phyloP scores from a whole-genome alignment of 1,284 basidiomycete species.

The Thecaphora thlaspeos region DNA sequence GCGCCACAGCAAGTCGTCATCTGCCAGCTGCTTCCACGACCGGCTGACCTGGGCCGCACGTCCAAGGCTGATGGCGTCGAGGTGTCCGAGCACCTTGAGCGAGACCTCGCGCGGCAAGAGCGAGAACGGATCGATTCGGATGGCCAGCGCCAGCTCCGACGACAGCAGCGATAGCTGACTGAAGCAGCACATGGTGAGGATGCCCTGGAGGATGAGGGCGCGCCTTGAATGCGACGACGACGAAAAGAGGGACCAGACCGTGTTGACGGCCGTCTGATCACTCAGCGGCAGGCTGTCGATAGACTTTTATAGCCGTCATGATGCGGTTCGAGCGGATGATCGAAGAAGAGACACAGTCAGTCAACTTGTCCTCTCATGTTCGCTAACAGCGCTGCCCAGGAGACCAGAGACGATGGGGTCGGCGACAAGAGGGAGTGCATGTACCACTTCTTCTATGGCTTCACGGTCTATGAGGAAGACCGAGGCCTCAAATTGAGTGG shows the following conservation, averaged over 20 bases:
- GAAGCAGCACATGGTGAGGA: slow-evolving; percentile 99
- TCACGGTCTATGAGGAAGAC: slow-evolving; percentile 38
- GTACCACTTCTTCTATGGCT: slow-evolving; percentile 49
- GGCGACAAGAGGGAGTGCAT: slow-evolving; percentile 10
- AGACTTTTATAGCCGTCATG: no score
- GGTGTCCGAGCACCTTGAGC: slow-evolving; percentile 83
- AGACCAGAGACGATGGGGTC: no score
- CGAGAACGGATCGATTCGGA: slow-evolving; percentile 84
- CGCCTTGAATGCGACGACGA: slow-evolving; percentile 86
- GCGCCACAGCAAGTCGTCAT: slow-evolving; percentile 94
- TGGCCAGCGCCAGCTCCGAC: slow-evolving; percentile 84
- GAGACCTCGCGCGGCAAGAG: slow-evolving; percentile 87
- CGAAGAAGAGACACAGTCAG: no score
- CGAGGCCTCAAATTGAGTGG: slow-evolving; percentile 55
- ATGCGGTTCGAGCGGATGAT: neutral
- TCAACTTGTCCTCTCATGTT: no score
- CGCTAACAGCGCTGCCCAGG: no score
- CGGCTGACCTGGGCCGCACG: slow-evolving; percentile 90
- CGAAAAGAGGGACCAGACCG: slow-evolving; percentile 95
- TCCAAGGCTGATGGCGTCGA: slow-evolving; percentile 93
- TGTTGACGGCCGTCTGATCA: slow-evolving; percentile 85
- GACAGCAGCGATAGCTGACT: slow-evolving; percentile 95
- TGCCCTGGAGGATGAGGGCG: slow-evolving; percentile 89
- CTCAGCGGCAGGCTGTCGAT: slow-evolving; percentile 85
- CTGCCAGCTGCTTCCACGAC: slow-evolving; percentile 83